Conservation (phyloP, 169 alveolate species). For the Cryptosporidium canis region DNA sequence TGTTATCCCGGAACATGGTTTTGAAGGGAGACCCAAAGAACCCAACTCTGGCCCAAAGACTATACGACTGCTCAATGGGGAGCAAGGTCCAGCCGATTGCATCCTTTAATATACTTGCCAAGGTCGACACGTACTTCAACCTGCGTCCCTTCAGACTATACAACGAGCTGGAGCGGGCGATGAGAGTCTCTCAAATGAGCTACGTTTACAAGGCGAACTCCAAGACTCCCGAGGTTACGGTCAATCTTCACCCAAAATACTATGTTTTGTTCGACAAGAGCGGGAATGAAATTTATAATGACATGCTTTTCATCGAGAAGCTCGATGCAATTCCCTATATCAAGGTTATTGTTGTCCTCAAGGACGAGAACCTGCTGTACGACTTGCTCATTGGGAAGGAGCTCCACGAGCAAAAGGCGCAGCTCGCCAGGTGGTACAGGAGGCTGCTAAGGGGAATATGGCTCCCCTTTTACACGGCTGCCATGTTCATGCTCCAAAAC, state of each 20-base stretch:
- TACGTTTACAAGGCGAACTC: constrained; percentile 40
- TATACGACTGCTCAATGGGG: constrained; percentile 45
- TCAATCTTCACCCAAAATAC: constrained; percentile 48
- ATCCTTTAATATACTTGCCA: constrained; percentile 20
- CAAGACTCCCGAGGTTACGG: constrained; percentile 34
- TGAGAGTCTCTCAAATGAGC: constrained; percentile 39
- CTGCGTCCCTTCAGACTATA: constrained; percentile 28
- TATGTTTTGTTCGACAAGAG: neutral
- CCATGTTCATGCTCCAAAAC: constrained; percentile 59
- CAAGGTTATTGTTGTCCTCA: constrained; percentile 27
- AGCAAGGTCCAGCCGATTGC: neutral
- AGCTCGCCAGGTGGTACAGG: constrained; percentile 58
- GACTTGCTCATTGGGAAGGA: constrained; percentile 37
- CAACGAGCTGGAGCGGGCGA: constrained; percentile 48
- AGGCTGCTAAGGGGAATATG: constrained; percentile 58
- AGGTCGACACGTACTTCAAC: constrained; percentile 38
- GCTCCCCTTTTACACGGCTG: constrained; percentile 64
- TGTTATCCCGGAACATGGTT: constrained; percentile 13
- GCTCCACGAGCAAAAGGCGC: constrained; percentile 41
- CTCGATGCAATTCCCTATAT: constrained; percentile 57
- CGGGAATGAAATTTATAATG: constrained; percentile 42
- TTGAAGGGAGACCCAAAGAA: constrained; percentile 31
- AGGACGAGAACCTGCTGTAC: constrained; percentile 3
- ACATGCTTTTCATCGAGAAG: constrained; percentile 35
- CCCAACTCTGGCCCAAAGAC: neutral